Evolutionary conservation across 768 basidiomycete genomes (phyloP).

Genomic region (Gyrodon lividus): DNA sequence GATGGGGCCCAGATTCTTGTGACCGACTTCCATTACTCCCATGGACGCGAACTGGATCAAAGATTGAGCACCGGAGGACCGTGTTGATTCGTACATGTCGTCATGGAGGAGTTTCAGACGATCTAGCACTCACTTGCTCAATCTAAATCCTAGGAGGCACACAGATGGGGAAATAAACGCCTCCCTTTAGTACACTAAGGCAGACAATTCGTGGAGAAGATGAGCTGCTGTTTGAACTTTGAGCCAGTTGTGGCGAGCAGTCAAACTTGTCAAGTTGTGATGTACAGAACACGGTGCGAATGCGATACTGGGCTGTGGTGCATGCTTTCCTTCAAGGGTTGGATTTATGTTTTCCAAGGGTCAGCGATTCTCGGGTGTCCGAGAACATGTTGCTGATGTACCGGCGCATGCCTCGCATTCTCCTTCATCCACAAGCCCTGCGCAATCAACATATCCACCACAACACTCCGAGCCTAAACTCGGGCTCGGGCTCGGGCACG

Average conservation of each 20-base stretch:
- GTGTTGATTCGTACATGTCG: too few relatives aligned
- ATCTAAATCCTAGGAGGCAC: too few relatives aligned
- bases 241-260: too few relatives aligned
- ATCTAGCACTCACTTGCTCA: too few relatives aligned
- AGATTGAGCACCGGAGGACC: too few relatives aligned
- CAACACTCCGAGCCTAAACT: slow-evolving; percentile 44
- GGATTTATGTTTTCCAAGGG: too few relatives aligned
- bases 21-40: slow-evolving; percentile 28
- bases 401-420: not conserved
- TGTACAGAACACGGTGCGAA: not conserved
- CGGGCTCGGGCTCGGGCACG: slow-evolving; percentile 26
- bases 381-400: not conserved
- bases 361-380: not conserved
- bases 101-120: too few relatives aligned
- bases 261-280: too few relatives aligned
- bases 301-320: not conserved
- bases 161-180: too few relatives aligned
- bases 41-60: slow-evolving; percentile 24
- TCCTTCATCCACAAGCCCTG: slow-evolving; percentile 36
- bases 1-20: slow-evolving; percentile 26
- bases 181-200: too few relatives aligned
- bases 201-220: too few relatives aligned
- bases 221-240: too few relatives aligned
- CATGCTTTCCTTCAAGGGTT: not conserved
- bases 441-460: slow-evolving; percentile 51